Evolutionary conservation across 176 grass and related monocot genomes (phyloP), one percentile per base, ranked within the genome.

Genomic region (Phyllostachys edulis): DNA sequence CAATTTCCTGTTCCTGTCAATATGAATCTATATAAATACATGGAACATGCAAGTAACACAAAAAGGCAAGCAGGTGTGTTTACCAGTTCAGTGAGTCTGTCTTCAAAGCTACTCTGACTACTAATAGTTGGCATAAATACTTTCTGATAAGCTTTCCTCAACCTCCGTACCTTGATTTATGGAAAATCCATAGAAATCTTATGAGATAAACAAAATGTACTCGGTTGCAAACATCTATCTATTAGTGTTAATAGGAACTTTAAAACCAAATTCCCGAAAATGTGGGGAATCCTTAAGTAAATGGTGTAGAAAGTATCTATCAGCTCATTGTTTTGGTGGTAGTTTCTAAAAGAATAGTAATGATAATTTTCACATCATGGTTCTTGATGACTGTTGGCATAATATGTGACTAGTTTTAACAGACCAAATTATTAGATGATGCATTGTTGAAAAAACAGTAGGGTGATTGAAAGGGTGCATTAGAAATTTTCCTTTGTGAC

Each of bases 131-230:
- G 76, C 91, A 98, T 92, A 82, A 98, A 98, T 84, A 98, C 84
- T 89, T 90, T 92, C 74, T 74, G 80, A 81, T 95, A 98, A 51
- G 96, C 89, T 78, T 91, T 95, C 86, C 88, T 92, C 70, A 95
- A 77, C n/a, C 82, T 82, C 18, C 73, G 63, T 77, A 98, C 80
- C 96, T 95, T 75, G 13, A 79, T 71, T 70, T 78, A 72, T 46
- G 41, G 69, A 73, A 14, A 78, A 6, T 39, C 11, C 44, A 79
- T 76, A 36, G 42, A 16, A 80, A 47, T 77, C 10, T 63, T 62
- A 77, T 38, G 29, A 73, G 50, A 75, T 20, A 57, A 1, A 47
- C 18, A 69, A 47, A 80, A 61, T 61, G 24, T 67, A 78, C 29
- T 18, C 40, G 17, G 32, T 41, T 60, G n/a, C 51, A 75, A 79